These are phyloP conservation scores for Claviceps capensis DNA, from an alignment of 2,329 filamentous ascomycete genomes.

Conservation along the genomic window DNA sequence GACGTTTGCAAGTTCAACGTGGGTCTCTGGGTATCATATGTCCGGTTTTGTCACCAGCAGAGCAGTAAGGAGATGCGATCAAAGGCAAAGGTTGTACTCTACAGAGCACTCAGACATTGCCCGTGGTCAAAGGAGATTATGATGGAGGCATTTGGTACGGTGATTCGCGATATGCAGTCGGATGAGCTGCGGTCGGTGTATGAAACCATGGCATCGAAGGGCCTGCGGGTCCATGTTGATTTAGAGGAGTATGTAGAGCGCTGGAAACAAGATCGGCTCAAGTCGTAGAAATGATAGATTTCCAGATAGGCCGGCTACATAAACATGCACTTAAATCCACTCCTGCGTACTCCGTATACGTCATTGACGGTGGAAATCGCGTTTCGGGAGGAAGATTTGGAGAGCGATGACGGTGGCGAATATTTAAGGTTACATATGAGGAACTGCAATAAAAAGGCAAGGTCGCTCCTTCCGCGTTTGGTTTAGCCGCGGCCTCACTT, in stretches of 20 bases:
- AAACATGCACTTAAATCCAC: too few relatives aligned
- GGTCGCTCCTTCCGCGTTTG: not conserved
- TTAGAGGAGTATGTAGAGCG: slow-evolving; percentile 32
- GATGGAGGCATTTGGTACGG: slow-evolving; percentile 36
- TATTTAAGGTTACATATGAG: too few relatives aligned
- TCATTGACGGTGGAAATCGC: too few relatives aligned
- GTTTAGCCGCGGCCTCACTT: not conserved
- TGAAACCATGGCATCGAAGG: slow-evolving; percentile 33
- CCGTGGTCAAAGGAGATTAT: slow-evolving; percentile 36
- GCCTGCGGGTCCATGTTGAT: slow-evolving; percentile 36
- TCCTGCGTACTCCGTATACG: too few relatives aligned
- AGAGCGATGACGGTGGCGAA: too few relatives aligned
- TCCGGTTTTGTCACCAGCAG: slow-evolving; percentile 28
- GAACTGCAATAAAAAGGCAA: too few relatives aligned
- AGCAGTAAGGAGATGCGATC: slow-evolving; percentile 21
- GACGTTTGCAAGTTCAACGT: slow-evolving; percentile 25
- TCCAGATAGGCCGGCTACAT: not conserved
- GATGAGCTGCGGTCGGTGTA: slow-evolving; percentile 36
- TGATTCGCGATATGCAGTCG: slow-evolving; percentile 30
- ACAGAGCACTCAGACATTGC: slow-evolving; percentile 31
- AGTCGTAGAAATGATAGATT: not conserved
- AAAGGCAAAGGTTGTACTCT: slow-evolving; percentile 34
- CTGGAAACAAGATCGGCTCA: slow-evolving; percentile 13
- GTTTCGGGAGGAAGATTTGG: not conserved
- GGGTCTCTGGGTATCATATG: slow-evolving; percentile 35